Base-by-base conservation (phyloP, 1,139 yeast species). In the Blastobotrys capitulatus region DNA sequence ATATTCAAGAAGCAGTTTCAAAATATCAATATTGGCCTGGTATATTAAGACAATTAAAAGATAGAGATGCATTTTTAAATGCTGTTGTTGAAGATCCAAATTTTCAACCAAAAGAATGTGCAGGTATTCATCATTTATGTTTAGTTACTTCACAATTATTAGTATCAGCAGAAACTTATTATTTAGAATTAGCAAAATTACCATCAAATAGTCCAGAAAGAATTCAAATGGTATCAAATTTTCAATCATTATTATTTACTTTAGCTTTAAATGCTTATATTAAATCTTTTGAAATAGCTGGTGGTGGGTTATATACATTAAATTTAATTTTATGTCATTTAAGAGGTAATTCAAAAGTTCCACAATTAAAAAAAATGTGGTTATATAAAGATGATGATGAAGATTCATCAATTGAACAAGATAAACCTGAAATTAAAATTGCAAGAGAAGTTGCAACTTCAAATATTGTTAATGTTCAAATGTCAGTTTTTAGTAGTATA, bases 251-350 rank as follows among this genome's bases (percentile, higher is more conserved):
- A 26, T 37, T 37, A 6, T 37, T 19, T 19, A 8, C 25, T 18
- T 22, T 27, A 18, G 9, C 15, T n/a, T 13, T 25, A 2, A 37
- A 38, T 29, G 49, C 46, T 25, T 45, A 38, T 19, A 18, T 38
- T 13, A 19, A 38, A 26, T 49, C 52, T 15, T 49, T 46, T 48
- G 52, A 49, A 22, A 32, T 22, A 19, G 52, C 46, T 7, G 49
- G 46, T 2, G 52, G 52, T n/a, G 52, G 52, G 1, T 19, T 42
- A 19, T 32, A 29, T 18, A 47, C 49, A 8, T 31, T 47, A 27
- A 38, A 47, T n/a, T 15, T 42, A 6, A 22, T 44, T 19, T 31
- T 44, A 16, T 35, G 34, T 2, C 43, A 39, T 29, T 42, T 31
- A 15, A 41, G 46, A 15, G 32, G 31, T 25, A 6, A 8, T 41